These are phyloP conservation scores for Dipodascopsis uninucleata DNA, from an alignment of 805 yeast species.

Conservation along the genomic window DNA sequence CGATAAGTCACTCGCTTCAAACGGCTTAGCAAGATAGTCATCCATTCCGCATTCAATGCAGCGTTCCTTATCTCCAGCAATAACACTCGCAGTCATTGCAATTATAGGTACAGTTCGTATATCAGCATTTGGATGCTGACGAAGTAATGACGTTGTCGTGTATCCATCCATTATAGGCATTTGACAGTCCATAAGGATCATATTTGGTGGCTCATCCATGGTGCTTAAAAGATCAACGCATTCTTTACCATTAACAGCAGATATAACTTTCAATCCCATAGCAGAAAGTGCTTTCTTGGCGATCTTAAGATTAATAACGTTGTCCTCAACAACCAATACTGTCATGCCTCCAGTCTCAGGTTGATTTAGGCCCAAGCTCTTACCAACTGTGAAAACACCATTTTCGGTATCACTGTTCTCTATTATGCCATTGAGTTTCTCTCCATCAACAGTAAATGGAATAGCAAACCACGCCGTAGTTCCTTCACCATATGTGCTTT, in stretches of 20 bases:
- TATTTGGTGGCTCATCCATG: slow-evolving; percentile 15
- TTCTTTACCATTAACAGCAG: slow-evolving; percentile 13
- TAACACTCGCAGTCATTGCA: slow-evolving; percentile 75
- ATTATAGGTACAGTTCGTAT: slow-evolving; percentile 62
- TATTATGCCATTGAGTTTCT: no score
- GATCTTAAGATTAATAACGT: slow-evolving; percentile 14
- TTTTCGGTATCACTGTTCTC: not conserved
- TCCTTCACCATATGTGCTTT: slow-evolving; percentile 8
- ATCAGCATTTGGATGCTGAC: slow-evolving; percentile 9
- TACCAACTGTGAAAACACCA: not conserved
- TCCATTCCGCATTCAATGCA: slow-evolving; percentile 72
- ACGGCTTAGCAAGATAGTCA: slow-evolving; percentile 67
- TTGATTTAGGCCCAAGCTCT: not conserved
- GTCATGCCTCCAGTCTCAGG: not conserved
- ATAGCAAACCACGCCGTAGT: slow-evolving; percentile 10
- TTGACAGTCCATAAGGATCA: slow-evolving; percentile 35
- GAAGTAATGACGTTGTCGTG: slow-evolving; percentile 30
- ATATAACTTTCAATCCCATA: slow-evolving; percentile 13
- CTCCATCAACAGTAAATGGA: slow-evolving; percentile 5
- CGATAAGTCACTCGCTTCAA: slow-evolving; percentile 8
- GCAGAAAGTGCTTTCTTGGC: slow-evolving; percentile 6
- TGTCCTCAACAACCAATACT: slow-evolving; percentile 16
- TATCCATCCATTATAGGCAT: slow-evolving; percentile 34
- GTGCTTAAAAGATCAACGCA: slow-evolving; percentile 7
- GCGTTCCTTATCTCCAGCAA: slow-evolving; percentile 72